Conservation (phyloP, 2,329 filamentous ascomycete species). For the Chlorencoelia australis region DNA sequence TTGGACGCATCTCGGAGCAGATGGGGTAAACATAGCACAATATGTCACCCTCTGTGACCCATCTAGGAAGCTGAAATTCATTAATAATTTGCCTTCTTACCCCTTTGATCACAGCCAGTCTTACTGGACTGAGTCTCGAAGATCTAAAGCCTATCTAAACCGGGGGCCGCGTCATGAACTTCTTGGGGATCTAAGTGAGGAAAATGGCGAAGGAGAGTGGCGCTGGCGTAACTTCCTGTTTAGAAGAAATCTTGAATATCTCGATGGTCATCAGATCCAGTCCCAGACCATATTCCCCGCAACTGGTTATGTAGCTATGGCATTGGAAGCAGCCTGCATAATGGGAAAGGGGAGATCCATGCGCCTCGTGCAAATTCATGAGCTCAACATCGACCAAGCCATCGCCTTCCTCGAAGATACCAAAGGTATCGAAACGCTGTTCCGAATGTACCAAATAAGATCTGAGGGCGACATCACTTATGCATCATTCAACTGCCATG, state of each 20-base stretch:
- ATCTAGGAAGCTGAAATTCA: too few species aligned
- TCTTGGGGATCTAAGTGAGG: slow-evolving; percentile 11
- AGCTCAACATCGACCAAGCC: not conserved
- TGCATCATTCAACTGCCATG: not conserved
- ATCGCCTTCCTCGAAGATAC: slow-evolving; percentile 1
- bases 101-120: slow-evolving; percentile 8
- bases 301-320: slow-evolving; percentile 37
- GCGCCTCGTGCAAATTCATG: not conserved
- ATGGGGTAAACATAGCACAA: not conserved
- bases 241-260: slow-evolving; percentile 32
- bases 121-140: slow-evolving; percentile 11
- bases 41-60: too few species aligned
- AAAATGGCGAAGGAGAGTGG: slow-evolving; percentile 19
- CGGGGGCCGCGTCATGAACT: slow-evolving; percentile 10
- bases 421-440: not conserved
- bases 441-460: too few species aligned
- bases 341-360: not conserved
- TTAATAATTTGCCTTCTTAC: slow-evolving; percentile 8
- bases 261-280: slow-evolving; percentile 34
- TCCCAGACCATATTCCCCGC: slow-evolving; percentile 33
- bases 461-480: not conserved
- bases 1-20: slow-evolving; percentile 10
- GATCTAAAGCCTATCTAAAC: slow-evolving; percentile 1
- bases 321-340: slow-evolving; percentile 38
- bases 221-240: slow-evolving; percentile 10